Conservation (phyloP, 2,329 filamentous ascomycete genomes). For the Penicillium sp. region DNA sequence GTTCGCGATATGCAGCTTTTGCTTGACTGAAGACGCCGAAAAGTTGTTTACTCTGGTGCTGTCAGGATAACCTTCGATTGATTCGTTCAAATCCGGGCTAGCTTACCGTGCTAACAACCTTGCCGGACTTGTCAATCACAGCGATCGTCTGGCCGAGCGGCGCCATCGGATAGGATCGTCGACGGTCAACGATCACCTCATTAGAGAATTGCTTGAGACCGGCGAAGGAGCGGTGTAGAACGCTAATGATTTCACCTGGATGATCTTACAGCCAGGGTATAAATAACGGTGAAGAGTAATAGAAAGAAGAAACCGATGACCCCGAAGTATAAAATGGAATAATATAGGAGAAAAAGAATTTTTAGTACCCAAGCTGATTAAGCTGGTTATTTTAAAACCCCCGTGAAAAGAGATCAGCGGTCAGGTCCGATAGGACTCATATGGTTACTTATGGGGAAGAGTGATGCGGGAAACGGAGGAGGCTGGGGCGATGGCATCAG, state of each 20-base stretch:
- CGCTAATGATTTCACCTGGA: not conserved
- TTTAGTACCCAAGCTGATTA: constrained; percentile 12
- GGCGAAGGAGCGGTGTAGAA: constrained; percentile 15
- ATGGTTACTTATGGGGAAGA: not conserved
- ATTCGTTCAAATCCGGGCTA: constrained; percentile 22
- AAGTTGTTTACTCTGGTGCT: constrained; percentile 78
- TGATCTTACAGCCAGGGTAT: not conserved
- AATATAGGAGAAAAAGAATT: not conserved
- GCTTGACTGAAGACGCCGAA: constrained; percentile 91
- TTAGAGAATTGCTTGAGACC: not conserved
- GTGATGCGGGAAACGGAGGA: constrained; percentile 15
- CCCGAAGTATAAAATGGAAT: not conserved
- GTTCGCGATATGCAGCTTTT: constrained; percentile 81
- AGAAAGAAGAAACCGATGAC: constrained; percentile 1
- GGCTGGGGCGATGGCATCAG: constrained; percentile 21
- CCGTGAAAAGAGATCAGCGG: constrained; percentile 9
- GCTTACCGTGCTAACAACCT: constrained; percentile 82
- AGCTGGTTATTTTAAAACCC: constrained; percentile 1
- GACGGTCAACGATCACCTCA: constrained; percentile 15
- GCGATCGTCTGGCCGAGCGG: constrained; percentile 70
- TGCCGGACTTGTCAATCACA: constrained; percentile 87
- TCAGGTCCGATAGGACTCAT: constrained; percentile 13
- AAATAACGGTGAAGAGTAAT: not conserved
- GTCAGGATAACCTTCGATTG: not conserved
- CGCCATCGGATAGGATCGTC: constrained; percentile 26